Conservation (phyloP, 352 stramenopile species). For the Pythium myriotylum region DNA sequence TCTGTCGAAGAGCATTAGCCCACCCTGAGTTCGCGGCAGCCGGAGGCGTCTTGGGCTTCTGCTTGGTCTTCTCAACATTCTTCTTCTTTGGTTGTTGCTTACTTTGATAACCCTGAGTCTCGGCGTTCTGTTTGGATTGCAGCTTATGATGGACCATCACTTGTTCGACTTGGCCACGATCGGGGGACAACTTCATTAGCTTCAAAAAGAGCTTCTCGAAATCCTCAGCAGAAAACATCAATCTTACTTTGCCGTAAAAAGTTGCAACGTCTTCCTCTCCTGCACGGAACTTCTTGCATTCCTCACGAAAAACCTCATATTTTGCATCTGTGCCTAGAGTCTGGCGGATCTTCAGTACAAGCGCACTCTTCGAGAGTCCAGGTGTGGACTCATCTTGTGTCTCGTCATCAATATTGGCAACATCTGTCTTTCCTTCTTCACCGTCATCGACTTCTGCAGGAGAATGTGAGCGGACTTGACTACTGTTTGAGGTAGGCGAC, state of each 20-base stretch:
- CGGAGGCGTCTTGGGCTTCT: conserved; percentile 40
- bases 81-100: conserved; percentile 38
- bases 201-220: conserved; percentile 81
- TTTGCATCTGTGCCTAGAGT: conserved; percentile 77
- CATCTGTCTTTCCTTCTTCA: conserved; percentile 56
- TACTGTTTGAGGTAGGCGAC: conserved; percentile 12
- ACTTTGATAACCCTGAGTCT: conserved; percentile 51
- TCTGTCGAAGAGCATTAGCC: conserved; percentile 74
- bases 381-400: conserved; percentile 31
- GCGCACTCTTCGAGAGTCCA: conserved; percentile 63
- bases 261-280: conserved; percentile 55
- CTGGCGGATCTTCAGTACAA: conserved; percentile 80
- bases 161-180: conserved; percentile 61
- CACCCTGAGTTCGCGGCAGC: conserved; percentile 53
- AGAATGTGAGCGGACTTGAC: neutral
- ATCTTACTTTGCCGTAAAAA: conserved; percentile 76
- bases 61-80: conserved; percentile 29
- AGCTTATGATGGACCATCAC: conserved; percentile 71
- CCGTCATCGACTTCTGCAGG: conserved; percentile 12
- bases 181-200: conserved; percentile 73
- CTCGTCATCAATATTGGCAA: conserved; percentile 42
- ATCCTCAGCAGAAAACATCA: conserved; percentile 57
- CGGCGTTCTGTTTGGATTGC: conserved; percentile 38
- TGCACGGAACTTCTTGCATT: conserved; percentile 71
- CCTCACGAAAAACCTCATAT: conserved; percentile 82